Conservation (phyloP, 169 alveolate species). For the Plasmodium relictum region DNA sequence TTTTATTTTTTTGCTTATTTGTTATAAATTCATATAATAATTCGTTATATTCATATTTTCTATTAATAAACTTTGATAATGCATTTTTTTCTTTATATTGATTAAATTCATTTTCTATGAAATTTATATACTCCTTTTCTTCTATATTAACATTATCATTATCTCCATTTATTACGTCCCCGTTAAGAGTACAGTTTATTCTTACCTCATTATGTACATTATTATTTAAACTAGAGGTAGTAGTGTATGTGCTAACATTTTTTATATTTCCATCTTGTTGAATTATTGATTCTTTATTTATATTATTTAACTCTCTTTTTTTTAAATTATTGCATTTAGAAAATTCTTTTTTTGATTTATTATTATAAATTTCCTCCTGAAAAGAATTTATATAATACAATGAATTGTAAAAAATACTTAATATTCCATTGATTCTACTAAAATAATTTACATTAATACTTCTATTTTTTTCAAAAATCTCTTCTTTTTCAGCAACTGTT, state of each 20-base stretch:
- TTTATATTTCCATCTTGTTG: neutral
- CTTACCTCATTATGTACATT: neutral
- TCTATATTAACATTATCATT: neutral
- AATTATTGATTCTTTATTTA: neutral
- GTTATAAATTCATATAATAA: conserved; percentile 36
- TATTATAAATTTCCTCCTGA: conserved; percentile 11
- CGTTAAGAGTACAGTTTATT: neutral
- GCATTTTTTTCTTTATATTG: conserved; percentile 37
- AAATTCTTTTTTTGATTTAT: neutral
- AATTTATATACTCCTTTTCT: conserved; percentile 5
- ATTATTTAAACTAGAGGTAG: neutral
- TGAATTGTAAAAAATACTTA: conserved; percentile 61
- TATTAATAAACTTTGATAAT: conserved; percentile 34
- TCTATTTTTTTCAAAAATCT: conserved; percentile 67
- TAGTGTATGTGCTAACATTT: neutral
- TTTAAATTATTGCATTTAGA: neutral
- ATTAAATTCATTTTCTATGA: conserved; percentile 17
- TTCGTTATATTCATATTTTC: conserved; percentile 73
- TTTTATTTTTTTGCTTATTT: conserved; percentile 5
- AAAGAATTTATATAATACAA: conserved; percentile 66
- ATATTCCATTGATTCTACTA: conserved; percentile 68
- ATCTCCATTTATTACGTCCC: neutral
- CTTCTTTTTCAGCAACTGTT: conserved; percentile 76
- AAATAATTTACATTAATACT: conserved; percentile 43
- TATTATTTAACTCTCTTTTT: neutral